These are phyloP conservation scores for Hyphopichia fennica DNA, from an alignment of 1,139 yeast species.

Conservation along the genomic window DNA sequence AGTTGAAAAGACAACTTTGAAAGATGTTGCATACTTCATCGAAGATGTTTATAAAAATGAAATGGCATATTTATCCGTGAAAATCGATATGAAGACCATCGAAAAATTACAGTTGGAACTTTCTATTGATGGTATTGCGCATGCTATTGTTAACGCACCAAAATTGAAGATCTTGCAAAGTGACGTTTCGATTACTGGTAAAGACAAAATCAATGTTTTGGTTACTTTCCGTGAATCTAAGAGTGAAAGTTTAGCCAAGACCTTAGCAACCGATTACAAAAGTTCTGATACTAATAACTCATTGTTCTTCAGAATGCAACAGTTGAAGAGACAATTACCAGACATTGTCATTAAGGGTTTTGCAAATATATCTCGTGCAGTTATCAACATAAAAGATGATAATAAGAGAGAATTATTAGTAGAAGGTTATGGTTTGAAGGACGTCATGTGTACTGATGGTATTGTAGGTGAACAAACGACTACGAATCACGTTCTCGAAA, in stretches of 20 bases:
- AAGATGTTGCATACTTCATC: slow-evolving; percentile 83
- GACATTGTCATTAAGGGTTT: slow-evolving; percentile 90
- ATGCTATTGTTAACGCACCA: slow-evolving; percentile 81
- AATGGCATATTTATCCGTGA: slow-evolving; percentile 76
- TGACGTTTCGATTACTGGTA: slow-evolving; percentile 71
- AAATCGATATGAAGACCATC: slow-evolving; percentile 80
- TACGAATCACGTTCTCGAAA: slow-evolving; percentile 92
- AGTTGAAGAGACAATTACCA: slow-evolving; percentile 81
- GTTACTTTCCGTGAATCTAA: slow-evolving; percentile 59
- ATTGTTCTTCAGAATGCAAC: slow-evolving; percentile 86
- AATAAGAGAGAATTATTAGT: slow-evolving; percentile 87
- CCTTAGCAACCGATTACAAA: slow-evolving; percentile 29
- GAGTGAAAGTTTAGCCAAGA: slow-evolving; percentile 31
- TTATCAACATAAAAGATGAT: slow-evolving; percentile 87
- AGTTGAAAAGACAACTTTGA: slow-evolving; percentile 85
- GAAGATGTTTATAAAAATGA: slow-evolving; percentile 91
- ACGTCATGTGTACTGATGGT: slow-evolving; percentile 98
- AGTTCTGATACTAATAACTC: slow-evolving; percentile 35
- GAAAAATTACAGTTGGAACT: slow-evolving; percentile 89
- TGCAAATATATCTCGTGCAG: slow-evolving; percentile 90
- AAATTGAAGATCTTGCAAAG: slow-evolving; percentile 78
- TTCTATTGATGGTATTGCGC: slow-evolving; percentile 80
- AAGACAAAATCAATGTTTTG: slow-evolving; percentile 71
- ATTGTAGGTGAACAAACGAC: slow-evolving; percentile 83
- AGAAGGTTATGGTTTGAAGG: slow-evolving; percentile 95